phyloP scores from a whole-genome alignment of 2,329 filamentous ascomycete genomes.

The Trichoderma gracile region DNA sequence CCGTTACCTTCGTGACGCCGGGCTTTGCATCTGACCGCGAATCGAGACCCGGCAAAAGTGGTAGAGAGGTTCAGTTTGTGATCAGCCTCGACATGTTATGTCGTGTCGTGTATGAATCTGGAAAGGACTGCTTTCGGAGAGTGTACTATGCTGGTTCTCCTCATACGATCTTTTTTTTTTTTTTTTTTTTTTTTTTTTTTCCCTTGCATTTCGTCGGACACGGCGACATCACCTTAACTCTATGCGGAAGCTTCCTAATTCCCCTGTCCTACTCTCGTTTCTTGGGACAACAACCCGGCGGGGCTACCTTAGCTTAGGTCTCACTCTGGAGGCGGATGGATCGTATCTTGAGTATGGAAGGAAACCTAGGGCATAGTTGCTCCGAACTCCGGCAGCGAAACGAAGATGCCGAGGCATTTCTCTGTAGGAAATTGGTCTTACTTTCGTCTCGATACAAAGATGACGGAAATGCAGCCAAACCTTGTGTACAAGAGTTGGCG shows the following conservation, averaged over 20 bases:
- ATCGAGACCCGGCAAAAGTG: background rate
- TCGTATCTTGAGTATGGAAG: background rate
- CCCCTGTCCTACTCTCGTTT: background rate
- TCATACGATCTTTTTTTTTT: too few relatives aligned
- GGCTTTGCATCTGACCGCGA: background rate
- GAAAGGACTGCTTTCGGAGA: background rate
- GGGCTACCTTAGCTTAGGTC: too few relatives aligned
- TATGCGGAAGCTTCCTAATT: background rate
- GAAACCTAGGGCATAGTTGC: background rate
- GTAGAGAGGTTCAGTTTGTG: too few relatives aligned
- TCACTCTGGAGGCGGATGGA: conserved; percentile 3
- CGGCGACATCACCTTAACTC: conserved; percentile 3
- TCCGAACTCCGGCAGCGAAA: background rate
- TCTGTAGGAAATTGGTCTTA: background rate
- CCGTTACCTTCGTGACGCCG: background rate
- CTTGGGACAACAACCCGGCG: background rate
- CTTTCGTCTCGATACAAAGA: too few relatives aligned
- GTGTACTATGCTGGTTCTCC: background rate
- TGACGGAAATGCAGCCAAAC: too few relatives aligned
- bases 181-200: too few relatives aligned
- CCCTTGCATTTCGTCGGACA: conserved; percentile 4
- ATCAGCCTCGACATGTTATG: background rate
- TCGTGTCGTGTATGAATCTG: background rate
- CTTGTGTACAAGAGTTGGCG: background rate
- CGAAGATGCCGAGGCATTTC: conserved; percentile 15